phyloP scores from a whole-genome alignment of 2,329 filamentous ascomycete species.

The Ascosphaera apis region DNA sequence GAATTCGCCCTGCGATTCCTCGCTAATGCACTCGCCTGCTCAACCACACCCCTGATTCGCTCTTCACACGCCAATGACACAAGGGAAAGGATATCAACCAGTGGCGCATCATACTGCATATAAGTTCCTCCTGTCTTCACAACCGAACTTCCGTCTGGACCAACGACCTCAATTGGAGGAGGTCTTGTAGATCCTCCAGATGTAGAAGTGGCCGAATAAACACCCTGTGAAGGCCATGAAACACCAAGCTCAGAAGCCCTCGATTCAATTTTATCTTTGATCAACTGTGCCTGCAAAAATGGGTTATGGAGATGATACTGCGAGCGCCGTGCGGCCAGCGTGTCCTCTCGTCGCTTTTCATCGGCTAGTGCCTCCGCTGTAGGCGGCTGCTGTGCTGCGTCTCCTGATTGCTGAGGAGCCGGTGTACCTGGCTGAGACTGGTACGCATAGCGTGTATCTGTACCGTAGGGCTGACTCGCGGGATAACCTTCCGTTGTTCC shows the following conservation, averaged over 20 bases:
- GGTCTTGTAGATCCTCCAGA: conserved; percentile 9
- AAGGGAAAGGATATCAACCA: conserved; percentile 64
- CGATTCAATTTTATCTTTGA: conserved; percentile 33
- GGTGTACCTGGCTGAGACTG: conserved; percentile 27
- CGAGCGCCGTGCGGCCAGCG: conserved; percentile 36
- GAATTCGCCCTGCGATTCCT: conserved; percentile 52
- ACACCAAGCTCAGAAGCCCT: conserved; percentile 35
- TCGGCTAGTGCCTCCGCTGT: conserved; percentile 13
- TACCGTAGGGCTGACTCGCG: conserved; percentile 19
- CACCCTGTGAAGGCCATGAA: conserved; percentile 32
- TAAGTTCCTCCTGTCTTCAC: conserved; percentile 45
- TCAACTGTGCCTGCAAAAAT: conserved; percentile 41
- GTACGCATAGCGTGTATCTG: conserved; percentile 18
- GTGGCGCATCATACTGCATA: conserved; percentile 43
- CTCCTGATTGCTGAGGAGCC: conserved; percentile 20
- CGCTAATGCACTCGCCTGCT: conserved; percentile 51
- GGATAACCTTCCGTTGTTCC: conserved; percentile 27
- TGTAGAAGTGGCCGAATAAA: conserved; percentile 13
- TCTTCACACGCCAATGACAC: conserved; percentile 67
- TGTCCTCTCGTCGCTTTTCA: conserved; percentile 38
- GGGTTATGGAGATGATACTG: conserved; percentile 51
- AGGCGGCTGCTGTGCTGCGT: conserved; percentile 1
- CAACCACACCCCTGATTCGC: conserved; percentile 48
- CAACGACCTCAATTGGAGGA: conserved; percentile 26
- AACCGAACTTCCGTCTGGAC: conserved; percentile 39